These are phyloP conservation scores for Suillus luteus DNA, from an alignment of 768 basidiomycete species.

Conservation along the genomic window DNA sequence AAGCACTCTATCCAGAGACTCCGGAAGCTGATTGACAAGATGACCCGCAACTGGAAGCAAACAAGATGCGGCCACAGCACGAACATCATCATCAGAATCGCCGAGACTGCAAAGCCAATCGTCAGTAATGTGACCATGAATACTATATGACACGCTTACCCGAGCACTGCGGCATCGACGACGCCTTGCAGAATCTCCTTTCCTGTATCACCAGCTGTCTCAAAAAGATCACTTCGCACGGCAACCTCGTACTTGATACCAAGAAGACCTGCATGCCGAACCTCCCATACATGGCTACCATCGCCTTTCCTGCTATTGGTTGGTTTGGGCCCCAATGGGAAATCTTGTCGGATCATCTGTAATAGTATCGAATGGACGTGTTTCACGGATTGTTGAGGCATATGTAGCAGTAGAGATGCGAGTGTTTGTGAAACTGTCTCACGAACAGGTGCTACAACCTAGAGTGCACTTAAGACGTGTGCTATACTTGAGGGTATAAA, in stretches of 20 bases:
- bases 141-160: constrained; percentile 50
- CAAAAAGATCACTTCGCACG: constrained; percentile 82
- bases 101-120: constrained; percentile 57
- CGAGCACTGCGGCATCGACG: constrained; percentile 87
- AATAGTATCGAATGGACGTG: constrained; percentile 84
- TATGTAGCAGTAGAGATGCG: constrained; percentile 84
- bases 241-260: constrained; percentile 99
- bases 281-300: constrained; percentile 85
- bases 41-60: constrained; percentile 83
- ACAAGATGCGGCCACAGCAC: constrained; percentile 92
- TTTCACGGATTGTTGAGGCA: constrained; percentile 77
- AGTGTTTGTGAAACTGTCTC: constrained; percentile 95
- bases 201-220: constrained; percentile 43
- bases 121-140: constrained; percentile 13
- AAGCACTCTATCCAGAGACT: constrained; percentile 72
- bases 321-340: constrained; percentile 46
- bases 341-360: constrained; percentile 93
- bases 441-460: constrained; percentile 94
- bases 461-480: constrained; percentile 9
- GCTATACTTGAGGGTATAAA: background rate
- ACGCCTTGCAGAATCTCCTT: constrained; percentile 72
- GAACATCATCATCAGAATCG: constrained; percentile 94
- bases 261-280: constrained; percentile 94
- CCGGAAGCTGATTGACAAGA: constrained; percentile 74
- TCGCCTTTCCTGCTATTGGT: constrained; percentile 36